These are phyloP conservation scores for Gaertneriomyces semiglobifer DNA, from an alignment of 192 early-diverging fungal genomes.

Conservation along the genomic window DNA sequence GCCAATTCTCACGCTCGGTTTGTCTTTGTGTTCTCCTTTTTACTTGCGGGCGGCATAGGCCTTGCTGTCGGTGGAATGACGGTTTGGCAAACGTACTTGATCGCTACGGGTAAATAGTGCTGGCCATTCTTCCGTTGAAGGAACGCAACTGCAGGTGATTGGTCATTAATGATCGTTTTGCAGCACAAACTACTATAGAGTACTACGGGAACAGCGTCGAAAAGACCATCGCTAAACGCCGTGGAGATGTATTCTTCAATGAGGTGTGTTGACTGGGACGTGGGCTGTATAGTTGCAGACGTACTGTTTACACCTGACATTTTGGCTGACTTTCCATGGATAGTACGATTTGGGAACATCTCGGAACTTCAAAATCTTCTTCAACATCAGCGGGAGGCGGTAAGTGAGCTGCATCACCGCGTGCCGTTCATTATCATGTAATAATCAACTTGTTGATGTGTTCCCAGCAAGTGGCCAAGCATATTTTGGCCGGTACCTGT, in stretches of 20 bases:
- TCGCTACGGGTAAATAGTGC: conserved; percentile 32
- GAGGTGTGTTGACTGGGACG: conserved; percentile 14
- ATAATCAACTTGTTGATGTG: background rate
- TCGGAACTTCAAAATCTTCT: conserved; percentile 46
- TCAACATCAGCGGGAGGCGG: conserved; percentile 36
- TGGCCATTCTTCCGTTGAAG: background rate
- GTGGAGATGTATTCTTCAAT: conserved; percentile 41
- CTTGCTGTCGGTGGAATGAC: conserved; percentile 35
- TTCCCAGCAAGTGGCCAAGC: conserved; percentile 12
- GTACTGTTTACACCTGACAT: background rate
- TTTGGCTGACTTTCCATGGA: background rate
- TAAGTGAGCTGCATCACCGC: background rate
- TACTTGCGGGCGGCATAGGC: conserved; percentile 30
- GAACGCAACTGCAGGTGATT: background rate
- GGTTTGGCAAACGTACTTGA: conserved; percentile 44
- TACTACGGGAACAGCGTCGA: conserved; percentile 33
- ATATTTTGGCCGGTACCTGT: conserved; percentile 12
- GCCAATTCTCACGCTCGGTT: conserved; percentile 11
- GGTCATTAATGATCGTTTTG: background rate
- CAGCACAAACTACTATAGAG: conserved; percentile 49
- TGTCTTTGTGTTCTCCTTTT: conserved; percentile 33
- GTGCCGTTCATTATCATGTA: background rate
- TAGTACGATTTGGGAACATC: conserved; percentile 47
- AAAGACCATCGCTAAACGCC: conserved; percentile 11
- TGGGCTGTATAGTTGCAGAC: background rate